Evolutionary conservation across 306 rosid genomes (phyloP).

Genomic region (Senna siamea): DNA sequence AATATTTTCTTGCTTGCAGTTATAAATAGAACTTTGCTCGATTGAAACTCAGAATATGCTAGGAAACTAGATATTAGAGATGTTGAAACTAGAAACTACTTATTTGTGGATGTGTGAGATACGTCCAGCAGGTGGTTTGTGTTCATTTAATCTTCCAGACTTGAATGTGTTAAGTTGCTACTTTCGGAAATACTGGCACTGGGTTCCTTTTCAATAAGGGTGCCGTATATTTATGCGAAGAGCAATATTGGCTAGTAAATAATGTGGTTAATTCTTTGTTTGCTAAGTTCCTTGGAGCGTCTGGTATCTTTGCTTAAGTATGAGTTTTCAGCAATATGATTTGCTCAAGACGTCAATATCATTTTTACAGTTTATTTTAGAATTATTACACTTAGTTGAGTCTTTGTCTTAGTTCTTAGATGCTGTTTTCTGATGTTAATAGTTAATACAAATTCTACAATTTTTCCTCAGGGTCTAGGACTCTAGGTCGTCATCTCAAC

Average conservation of each 20-base stretch:
- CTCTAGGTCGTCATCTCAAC: no score
- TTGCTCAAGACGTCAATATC: neutral
- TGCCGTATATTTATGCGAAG: neutral
- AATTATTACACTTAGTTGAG: neutral
- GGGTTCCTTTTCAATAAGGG: no score
- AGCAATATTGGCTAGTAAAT: slow-evolving; percentile 5
- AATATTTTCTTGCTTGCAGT: neutral
- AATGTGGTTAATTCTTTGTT: slow-evolving; percentile 29
- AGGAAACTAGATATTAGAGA: neutral
- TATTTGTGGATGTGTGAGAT: slow-evolving; percentile 5
- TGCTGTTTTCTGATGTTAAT: neutral
- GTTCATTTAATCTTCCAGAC: no score
- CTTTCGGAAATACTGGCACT: no score
- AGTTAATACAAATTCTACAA: neutral
- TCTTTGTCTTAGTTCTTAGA: neutral
- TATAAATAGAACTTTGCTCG: neutral
- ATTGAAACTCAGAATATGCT: neutral
- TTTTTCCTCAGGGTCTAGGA: neutral
- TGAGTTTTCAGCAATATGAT: neutral
- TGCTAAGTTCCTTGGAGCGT: neutral
- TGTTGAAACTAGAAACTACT: neutral
- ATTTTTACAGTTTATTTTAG: neutral
- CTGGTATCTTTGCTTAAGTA: neutral
- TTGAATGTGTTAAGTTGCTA: no score
- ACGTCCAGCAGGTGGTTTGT: no score